Conservation (phyloP, 202 grass and related monocot species). For the Eragrostis tef region DNA sequence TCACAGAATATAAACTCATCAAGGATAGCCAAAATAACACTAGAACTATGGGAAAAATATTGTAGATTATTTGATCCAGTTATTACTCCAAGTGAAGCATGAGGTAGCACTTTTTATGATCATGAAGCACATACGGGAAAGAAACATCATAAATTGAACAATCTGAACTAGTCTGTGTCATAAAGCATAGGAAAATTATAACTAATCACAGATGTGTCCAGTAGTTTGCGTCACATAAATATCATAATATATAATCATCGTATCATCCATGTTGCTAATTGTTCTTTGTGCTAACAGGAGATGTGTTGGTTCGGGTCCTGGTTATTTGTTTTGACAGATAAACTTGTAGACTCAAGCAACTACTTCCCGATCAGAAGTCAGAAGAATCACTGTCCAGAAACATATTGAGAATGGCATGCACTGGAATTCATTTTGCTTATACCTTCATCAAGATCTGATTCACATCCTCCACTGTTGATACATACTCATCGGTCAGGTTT, state of each 20-base stretch:
- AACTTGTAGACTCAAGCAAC: conserved; percentile 1
- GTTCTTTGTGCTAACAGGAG: background rate
- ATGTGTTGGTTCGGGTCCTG: background rate
- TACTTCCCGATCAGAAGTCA: conserved; percentile 14
- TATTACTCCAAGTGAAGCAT: background rate
- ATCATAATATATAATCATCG: background rate
- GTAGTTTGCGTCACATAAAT: background rate
- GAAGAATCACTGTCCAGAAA: conserved; percentile 25
- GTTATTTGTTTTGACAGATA: background rate
- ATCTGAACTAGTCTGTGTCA: background rate
- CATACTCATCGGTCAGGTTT: conserved; percentile 90
- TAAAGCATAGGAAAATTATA: background rate
- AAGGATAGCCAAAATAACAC: background rate
- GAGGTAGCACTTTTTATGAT: too few relatives aligned
- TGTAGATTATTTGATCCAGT: too few relatives aligned
- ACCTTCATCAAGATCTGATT: conserved; percentile 95
- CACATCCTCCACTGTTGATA: conserved; percentile 74
- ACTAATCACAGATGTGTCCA: background rate
- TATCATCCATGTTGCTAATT: background rate
- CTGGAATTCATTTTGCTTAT: background rate
- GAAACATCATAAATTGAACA: too few relatives aligned
- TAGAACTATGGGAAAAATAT: too few relatives aligned
- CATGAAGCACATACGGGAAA: too few relatives aligned
- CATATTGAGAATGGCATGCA: conserved; percentile 6
- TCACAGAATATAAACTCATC: background rate